Evolutionary conservation across 192 early-diverging fungal species (phyloP).

Genomic region (Gonapodya sp.): DNA sequence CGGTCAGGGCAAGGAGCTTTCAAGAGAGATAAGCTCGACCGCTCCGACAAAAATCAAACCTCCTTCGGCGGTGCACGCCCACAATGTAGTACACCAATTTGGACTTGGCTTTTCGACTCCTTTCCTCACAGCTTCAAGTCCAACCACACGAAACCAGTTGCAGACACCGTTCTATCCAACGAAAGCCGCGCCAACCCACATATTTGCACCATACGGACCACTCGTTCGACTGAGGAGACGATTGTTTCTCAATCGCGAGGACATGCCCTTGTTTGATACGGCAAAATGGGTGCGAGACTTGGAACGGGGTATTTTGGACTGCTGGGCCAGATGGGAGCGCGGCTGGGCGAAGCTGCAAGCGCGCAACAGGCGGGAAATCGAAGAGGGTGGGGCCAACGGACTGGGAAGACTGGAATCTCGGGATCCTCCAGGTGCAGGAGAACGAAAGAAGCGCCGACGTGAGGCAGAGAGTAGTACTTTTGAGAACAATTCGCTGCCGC

Average conservation of each 20-base stretch:
- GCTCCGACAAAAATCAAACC: not conserved
- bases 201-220: slow-evolving; percentile 14
- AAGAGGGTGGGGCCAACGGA: not conserved
- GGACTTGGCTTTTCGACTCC: not conserved
- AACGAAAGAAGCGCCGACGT: not conserved
- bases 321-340: slow-evolving; percentile 16
- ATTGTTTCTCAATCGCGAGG: slow-evolving; percentile 70
- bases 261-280: slow-evolving; percentile 80
- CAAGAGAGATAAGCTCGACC: not conserved
- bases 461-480: too few relatives aligned
- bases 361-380: not conserved
- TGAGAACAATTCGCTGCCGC: not conserved
- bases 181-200: slow-evolving; percentile 10
- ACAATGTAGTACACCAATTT: not conserved
- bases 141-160: not conserved
- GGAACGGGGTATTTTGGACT: slow-evolving; percentile 44
- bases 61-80: not conserved
- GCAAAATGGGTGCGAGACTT: slow-evolving; percentile 72
- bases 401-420: not conserved
- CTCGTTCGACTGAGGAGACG: slow-evolving; percentile 24
- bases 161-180: not conserved
- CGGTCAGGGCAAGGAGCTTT: not conserved
- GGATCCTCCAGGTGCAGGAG: not conserved
- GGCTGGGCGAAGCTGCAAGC: slow-evolving; percentile 9
- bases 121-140: not conserved